Evolutionary conservation across 2,329 filamentous ascomycete genomes (phyloP).

Genomic region (Neonectria magnoliae): DNA sequence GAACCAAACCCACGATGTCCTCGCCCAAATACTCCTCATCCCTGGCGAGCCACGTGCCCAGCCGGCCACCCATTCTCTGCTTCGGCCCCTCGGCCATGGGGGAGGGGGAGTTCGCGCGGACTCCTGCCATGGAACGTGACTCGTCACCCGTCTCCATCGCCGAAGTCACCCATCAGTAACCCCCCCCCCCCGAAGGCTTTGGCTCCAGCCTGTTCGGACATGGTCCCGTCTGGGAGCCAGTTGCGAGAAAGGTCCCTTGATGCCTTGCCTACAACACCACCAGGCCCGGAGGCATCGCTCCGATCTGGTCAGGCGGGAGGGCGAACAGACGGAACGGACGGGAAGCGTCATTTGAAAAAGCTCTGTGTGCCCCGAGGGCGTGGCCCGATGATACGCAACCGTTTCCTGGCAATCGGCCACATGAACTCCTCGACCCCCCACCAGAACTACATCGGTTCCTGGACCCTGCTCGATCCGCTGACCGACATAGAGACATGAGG

Average conservation of each 20-base stretch:
- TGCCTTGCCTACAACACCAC: neutral
- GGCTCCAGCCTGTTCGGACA: no score
- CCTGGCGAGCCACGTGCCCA: neutral
- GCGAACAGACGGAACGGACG: neutral
- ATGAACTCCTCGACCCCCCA: neutral
- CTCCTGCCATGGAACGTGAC: neutral
- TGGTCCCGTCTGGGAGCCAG: neutral
- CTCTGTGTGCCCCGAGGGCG: neutral
- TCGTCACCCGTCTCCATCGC: neutral
- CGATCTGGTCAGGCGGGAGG: neutral
- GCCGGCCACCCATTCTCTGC: no score
- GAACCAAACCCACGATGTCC: neutral
- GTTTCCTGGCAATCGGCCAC: neutral
- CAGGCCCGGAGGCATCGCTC: neutral
- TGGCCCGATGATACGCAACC: neutral
- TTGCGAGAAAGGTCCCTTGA: neutral
- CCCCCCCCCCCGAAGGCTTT: no score
- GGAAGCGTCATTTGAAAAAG: neutral
- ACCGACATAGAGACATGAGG: neutral
- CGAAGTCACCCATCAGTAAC: no score
- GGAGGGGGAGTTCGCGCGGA: neutral
- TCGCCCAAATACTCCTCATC: neutral
- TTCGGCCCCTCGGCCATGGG: neutral
- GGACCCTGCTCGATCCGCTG: neutral
- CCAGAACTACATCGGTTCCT: neutral